These are phyloP conservation scores for Rhizoctonia solani DNA, from an alignment of 1,284 basidiomycete species.

Conservation along the genomic window DNA sequence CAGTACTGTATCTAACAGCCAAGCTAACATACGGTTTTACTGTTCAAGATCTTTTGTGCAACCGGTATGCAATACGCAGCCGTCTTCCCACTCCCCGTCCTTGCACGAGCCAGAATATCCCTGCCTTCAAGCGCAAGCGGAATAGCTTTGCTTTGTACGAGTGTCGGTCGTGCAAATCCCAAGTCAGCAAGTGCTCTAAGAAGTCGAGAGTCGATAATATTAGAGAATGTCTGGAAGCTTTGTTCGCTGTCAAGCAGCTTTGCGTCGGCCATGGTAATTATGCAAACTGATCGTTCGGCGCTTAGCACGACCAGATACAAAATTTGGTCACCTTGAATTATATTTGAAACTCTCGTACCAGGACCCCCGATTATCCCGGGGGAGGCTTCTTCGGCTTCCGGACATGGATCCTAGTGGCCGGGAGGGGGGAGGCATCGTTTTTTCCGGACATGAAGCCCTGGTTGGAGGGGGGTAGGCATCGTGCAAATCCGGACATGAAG, in stretches of 20 bases:
- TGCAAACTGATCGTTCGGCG: conserved; percentile 1
- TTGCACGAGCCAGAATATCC: conserved; percentile 91
- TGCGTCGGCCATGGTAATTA: conserved; percentile 28
- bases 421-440: too few relatives aligned
- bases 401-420: too few relatives aligned
- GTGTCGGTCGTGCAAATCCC: conserved; percentile 80
- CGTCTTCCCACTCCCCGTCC: conserved; percentile 97
- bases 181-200: conserved; percentile 79
- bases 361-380: too few relatives aligned
- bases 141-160: conserved; percentile 80
- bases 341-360: too few relatives aligned
- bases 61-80: conserved; percentile 93
- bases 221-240: conserved; percentile 65
- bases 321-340: conserved; percentile 28
- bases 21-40: conserved; percentile 58
- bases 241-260: conserved; percentile 13
- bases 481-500: too few relatives aligned
- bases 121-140: conserved; percentile 86
- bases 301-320: conserved; percentile 1
- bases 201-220: conserved; percentile 75
- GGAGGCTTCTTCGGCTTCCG: too few relatives aligned
- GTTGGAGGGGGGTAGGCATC: too few relatives aligned
- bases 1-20: not conserved
- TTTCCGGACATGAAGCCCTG: too few relatives aligned
- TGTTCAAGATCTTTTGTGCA: conserved; percentile 84